Conservation (phyloP, 495 filamentous ascomycete genomes). For the Choiromyces venosus region DNA sequence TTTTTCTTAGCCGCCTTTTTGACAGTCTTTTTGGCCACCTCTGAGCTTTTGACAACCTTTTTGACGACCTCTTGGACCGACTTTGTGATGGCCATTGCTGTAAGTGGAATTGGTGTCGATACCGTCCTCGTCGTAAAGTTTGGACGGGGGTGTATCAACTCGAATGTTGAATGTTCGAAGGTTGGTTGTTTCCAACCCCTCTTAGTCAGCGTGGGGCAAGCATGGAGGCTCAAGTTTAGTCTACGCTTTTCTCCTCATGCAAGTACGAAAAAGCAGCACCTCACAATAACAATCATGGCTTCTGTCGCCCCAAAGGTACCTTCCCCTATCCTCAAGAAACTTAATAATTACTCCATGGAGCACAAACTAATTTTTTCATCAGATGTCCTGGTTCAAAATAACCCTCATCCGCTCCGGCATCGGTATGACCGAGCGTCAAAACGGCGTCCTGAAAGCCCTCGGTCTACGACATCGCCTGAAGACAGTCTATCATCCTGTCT, state of each 20-base stretch:
- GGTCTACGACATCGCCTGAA: constrained; percentile 81
- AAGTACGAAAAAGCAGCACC: neutral
- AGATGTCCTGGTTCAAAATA: constrained; percentile 89
- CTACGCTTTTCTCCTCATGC: neutral
- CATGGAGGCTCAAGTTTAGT: neutral
- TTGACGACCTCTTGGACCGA: neutral
- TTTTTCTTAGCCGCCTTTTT: neutral
- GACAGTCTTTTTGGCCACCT: neutral
- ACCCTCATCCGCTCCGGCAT: constrained; percentile 90
- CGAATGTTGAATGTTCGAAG: neutral
- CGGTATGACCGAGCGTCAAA: constrained; percentile 75
- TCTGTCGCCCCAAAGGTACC: neutral
- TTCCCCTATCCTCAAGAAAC: neutral
- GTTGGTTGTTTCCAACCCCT: neutral
- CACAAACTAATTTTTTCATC: constrained; percentile 2
- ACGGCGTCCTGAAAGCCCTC: constrained; percentile 79
- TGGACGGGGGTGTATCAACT: neutral
- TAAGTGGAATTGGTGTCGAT: neutral
- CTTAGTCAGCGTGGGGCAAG: neutral
- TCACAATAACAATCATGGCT: neutral
- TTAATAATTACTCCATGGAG: neutral
- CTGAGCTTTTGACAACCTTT: neutral
- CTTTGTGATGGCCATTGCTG: neutral
- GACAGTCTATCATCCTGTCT: constrained; percentile 88
- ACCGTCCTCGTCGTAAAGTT: neutral